phyloP scores from a whole-genome alignment of 2,329 filamentous ascomycete species.

The Xylariaceae sp. region DNA sequence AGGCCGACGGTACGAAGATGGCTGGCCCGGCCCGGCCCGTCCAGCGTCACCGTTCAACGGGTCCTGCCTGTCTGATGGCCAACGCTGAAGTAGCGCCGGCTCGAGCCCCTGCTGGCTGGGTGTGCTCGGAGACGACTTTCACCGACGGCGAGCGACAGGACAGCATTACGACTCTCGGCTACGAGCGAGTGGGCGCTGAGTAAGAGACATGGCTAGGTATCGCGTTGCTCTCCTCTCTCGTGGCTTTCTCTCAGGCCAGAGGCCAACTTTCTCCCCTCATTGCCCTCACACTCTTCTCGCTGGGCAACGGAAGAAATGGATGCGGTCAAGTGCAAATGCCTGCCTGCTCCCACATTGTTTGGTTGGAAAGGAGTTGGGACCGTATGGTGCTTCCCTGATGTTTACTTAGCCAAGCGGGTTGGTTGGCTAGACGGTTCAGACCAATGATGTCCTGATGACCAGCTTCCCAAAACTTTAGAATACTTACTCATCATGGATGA shows the following conservation, averaged over 20 bases:
- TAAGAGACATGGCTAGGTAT: constrained; percentile 25
- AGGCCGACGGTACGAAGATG: constrained; percentile 40
- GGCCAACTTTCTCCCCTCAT: no score
- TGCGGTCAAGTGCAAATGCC: no score
- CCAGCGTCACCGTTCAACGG: constrained; percentile 49
- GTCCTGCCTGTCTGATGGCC: constrained; percentile 43
- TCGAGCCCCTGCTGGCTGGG: constrained; percentile 9
- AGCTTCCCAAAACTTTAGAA: constrained; percentile 8
- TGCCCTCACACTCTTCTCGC: no score
- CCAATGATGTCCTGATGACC: constrained; percentile 16
- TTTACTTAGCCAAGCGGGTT: constrained; percentile 13
- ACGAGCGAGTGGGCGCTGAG: constrained; percentile 19
- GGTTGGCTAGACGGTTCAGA: constrained; percentile 9
- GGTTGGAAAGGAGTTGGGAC: no score
- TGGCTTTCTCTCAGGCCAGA: no score
- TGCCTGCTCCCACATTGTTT: no score
- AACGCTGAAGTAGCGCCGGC: constrained; percentile 34
- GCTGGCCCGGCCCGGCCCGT: constrained; percentile 41
- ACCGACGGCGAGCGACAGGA: constrained; percentile 4
- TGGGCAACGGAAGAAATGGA: no score
- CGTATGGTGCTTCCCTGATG: constrained; percentile 15
- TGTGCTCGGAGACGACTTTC: no score
- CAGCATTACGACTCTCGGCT: constrained; percentile 10
- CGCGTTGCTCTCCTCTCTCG: constrained; percentile 8
- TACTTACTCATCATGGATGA: constrained; percentile 6